Percentiles rank a stretch among this genome's conserved stretches.
phyloP scores from a whole-genome alignment of 2,329 filamentous ascomycete genomes.

The Pseudogymnoascus sp. region DNA sequence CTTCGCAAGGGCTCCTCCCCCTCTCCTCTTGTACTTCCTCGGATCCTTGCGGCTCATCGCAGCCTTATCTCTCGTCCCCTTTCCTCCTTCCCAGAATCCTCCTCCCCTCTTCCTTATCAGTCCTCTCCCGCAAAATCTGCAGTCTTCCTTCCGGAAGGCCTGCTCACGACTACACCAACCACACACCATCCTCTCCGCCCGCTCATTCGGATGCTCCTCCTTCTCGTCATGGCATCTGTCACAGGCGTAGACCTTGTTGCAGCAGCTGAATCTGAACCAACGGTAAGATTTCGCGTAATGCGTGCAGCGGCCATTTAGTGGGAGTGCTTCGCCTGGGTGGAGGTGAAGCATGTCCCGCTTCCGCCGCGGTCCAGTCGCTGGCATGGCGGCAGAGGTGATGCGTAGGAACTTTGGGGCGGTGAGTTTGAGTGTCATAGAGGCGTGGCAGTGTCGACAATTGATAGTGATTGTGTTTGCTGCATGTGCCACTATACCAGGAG shows the following conservation, averaged over 20 bases:
- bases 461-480: constrained; percentile 67
- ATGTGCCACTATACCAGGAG: constrained; percentile 61
- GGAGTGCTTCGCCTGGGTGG: constrained; percentile 49
- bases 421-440: constrained; percentile 71
- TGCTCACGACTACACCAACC: constrained; percentile 76
- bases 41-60: constrained; percentile 72
- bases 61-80: constrained; percentile 64
- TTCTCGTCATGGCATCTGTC: constrained; percentile 57
- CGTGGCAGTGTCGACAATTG: constrained; percentile 72
- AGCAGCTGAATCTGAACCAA: constrained; percentile 62
- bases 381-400: constrained; percentile 44
- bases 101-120: constrained; percentile 59
- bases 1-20: constrained; percentile 21
- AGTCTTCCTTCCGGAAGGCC: constrained; percentile 69
- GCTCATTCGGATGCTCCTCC: constrained; percentile 68
- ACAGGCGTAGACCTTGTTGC: constrained; percentile 51
- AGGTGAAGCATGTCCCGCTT: constrained; percentile 49
- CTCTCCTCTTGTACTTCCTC: constrained; percentile 61
- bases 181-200: constrained; percentile 78
- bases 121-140: constrained; percentile 62
- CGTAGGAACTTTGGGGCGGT: constrained; percentile 71
- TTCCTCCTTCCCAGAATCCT: constrained; percentile 85
- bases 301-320: constrained; percentile 44
- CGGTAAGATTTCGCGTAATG: constrained; percentile 55
- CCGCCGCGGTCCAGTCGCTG: constrained; percentile 35